phyloP scores from a whole-genome alignment of 805 yeast genomes.

The Nakazawaea ambrosiae region DNA sequence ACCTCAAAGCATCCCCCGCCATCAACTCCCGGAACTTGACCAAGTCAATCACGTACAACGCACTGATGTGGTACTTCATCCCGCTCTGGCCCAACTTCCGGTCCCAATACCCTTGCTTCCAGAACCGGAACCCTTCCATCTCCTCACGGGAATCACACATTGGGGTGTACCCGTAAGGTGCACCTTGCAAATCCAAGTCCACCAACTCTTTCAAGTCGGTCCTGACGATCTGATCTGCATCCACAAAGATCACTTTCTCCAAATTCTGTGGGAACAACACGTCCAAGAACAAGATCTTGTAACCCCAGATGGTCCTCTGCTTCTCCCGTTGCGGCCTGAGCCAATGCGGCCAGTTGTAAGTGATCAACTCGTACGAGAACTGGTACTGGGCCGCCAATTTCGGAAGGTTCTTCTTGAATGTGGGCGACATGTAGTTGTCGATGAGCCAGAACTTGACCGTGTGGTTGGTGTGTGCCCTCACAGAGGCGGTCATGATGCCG shows the following conservation, averaged over 20 bases:
- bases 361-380: slow-evolving; percentile 69
- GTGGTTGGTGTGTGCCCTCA: slow-evolving; percentile 55
- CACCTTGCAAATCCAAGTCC: slow-evolving; percentile 64
- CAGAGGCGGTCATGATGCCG: slow-evolving; percentile 76
- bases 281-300: slow-evolving; percentile 80
- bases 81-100: slow-evolving; percentile 46
- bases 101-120: slow-evolving; percentile 93
- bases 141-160: slow-evolving; percentile 78
- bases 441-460: slow-evolving; percentile 81
- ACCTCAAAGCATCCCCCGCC: slow-evolving; percentile 77
- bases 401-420: slow-evolving; percentile 57
- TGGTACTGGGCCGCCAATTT: slow-evolving; percentile 47
- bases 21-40: slow-evolving; percentile 50
- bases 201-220: slow-evolving; percentile 66
- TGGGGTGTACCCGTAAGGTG: slow-evolving; percentile 83
- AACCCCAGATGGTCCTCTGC: slow-evolving; percentile 82
- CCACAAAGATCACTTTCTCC: slow-evolving; percentile 74
- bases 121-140: slow-evolving; percentile 81
- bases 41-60: slow-evolving; percentile 77
- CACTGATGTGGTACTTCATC: slow-evolving; percentile 74
- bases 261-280: slow-evolving; percentile 77
- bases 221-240: slow-evolving; percentile 77
- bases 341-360: slow-evolving; percentile 93
- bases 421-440: slow-evolving; percentile 72
- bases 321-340: slow-evolving; percentile 69